These are phyloP conservation scores for Sabuloglossum arenarium DNA, from an alignment of 495 filamentous ascomycete genomes.

Conservation along the genomic window DNA sequence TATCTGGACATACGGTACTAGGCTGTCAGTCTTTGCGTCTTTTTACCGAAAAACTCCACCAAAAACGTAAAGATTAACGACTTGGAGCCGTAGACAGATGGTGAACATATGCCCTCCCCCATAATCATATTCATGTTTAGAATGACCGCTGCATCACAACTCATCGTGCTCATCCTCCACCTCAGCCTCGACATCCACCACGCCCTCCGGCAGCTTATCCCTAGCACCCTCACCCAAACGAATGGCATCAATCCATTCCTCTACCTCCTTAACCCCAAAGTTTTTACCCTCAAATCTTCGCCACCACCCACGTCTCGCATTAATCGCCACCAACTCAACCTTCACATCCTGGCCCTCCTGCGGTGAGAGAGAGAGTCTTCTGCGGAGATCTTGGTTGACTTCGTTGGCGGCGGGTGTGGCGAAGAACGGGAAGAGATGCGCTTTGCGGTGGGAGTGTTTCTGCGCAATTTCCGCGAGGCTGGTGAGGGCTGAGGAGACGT, in stretches of 20 bases:
- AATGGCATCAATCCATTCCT: conserved; percentile 76
- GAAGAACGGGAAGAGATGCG: conserved; percentile 66
- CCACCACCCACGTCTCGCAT: conserved; percentile 73
- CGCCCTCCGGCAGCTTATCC: conserved; percentile 54
- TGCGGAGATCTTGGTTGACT: conserved; percentile 30
- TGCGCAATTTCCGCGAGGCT: conserved; percentile 53
- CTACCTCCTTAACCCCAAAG: conserved; percentile 29
- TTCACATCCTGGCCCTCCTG: conserved; percentile 14
- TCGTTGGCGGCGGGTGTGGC: conserved; percentile 44
- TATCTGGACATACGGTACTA: too few relatives aligned
- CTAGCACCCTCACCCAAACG: conserved; percentile 68
- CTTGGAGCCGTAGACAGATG: too few relatives aligned
- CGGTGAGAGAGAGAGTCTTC: conserved; percentile 24
- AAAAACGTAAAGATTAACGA: too few relatives aligned
- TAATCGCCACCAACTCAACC: conserved; percentile 56
- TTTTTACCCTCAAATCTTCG: conserved; percentile 38
- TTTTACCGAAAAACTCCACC: too few relatives aligned
- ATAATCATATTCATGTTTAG: too few relatives aligned
- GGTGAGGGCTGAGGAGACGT: conserved; percentile 32
- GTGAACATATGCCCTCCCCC: too few relatives aligned
- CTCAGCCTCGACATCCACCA: conserved; percentile 30
- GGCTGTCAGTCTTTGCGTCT: too few relatives aligned
- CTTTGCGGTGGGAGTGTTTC: conserved; percentile 41
- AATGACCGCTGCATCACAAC: conserved; percentile 35
- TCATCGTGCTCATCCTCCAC: conserved; percentile 18